phyloP scores from a whole-genome alignment of 108 stramenopile species.

The Discostella stelligeroides region DNA sequence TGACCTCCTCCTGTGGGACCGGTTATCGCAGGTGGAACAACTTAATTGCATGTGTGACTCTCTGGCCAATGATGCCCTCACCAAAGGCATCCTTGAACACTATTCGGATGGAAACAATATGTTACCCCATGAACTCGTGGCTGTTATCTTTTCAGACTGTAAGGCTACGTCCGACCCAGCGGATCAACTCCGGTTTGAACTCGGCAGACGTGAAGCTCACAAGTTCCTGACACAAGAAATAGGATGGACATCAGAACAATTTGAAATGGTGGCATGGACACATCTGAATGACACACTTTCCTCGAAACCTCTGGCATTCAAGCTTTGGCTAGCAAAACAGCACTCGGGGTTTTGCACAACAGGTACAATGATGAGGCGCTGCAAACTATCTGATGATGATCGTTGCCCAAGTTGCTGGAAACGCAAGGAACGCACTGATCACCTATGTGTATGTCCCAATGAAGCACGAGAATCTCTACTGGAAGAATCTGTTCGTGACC shows the following conservation, averaged over 20 bases:
- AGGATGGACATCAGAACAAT: no score
- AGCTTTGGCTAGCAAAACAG: no score
- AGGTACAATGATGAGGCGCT: not conserved
- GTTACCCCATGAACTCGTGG: not conserved
- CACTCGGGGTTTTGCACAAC: no score
- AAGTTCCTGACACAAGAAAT: no score
- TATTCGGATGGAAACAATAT: not conserved
- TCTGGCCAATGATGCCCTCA: not conserved
- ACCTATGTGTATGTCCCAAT: not conserved
- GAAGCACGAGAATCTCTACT: not conserved
- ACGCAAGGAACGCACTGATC: not conserved
- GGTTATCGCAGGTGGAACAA: not conserved
- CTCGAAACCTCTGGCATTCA: no score
- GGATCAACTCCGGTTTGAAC: no score
- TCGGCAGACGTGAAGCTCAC: no score
- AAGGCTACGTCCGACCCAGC: no score
- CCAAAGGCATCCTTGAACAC: not conserved
- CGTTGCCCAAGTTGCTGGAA: no score
- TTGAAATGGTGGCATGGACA: no score
- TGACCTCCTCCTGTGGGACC: not conserved
- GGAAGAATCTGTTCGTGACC: not conserved
- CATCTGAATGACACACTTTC: no score
- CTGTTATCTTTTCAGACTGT: not conserved
- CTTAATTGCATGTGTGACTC: no score
- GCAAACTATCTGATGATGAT: not conserved